Percentiles rank a stretch among this genome's conserved stretches.
phyloP scores from a whole-genome alignment of 345 rosid species.

The Brassica juncea region DNA sequence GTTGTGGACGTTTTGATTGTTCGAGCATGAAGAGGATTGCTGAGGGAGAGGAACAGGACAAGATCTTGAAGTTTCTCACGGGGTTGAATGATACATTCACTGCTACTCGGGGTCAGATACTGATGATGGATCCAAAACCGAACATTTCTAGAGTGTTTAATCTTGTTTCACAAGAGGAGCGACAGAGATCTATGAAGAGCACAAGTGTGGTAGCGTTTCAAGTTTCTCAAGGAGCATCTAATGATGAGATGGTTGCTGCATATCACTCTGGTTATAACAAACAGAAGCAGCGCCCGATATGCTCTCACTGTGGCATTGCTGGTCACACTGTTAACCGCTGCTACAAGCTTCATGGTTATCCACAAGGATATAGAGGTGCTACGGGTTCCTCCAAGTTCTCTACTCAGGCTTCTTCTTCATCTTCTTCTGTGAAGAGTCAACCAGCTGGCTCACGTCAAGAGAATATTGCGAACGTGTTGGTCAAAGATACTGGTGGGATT shows the following conservation, averaged over 20 bases:
- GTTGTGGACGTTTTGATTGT: too few relatives aligned
- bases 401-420: too few relatives aligned
- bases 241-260: not conserved
- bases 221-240: too few relatives aligned
- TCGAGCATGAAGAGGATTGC: too few relatives aligned
- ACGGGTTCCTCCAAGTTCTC: not conserved
- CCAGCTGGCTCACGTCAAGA: not conserved
- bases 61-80: too few relatives aligned
- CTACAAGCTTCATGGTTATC: too few relatives aligned
- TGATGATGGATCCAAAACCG: not conserved
- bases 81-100: not conserved
- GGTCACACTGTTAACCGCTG: not conserved
- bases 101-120: not conserved
- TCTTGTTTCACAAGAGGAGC: not conserved
- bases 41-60: not conserved
- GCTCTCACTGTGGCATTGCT: not conserved
- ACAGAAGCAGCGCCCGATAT: not conserved
- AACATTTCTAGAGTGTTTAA: not conserved
- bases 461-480: not conserved
- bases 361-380: too few relatives aligned
- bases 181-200: not conserved
- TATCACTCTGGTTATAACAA: not conserved
- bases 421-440: too few relatives aligned
- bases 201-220: not conserved
- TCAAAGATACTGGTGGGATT: not conserved